Evolutionary conservation across 75 land plant genomes (phyloP).

Genomic region (Larix kaempferi): DNA sequence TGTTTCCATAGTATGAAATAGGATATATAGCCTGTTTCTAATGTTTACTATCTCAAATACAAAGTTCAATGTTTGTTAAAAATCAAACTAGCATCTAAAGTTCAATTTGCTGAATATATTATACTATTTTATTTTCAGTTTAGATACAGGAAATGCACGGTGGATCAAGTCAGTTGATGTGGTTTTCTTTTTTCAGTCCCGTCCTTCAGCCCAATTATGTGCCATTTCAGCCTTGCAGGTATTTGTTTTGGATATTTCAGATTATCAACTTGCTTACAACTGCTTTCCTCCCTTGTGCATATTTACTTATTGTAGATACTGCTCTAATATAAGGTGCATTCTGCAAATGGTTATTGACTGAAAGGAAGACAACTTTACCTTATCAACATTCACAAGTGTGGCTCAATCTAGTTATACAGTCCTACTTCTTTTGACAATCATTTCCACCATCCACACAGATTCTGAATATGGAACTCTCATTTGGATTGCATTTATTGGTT

Average conservation of each 20-base stretch:
- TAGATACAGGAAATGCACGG: not conserved
- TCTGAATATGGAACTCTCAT: not conserved
- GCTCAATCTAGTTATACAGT: not conserved
- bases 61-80: not conserved
- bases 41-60: not conserved
- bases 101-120: not conserved
- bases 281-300: not conserved
- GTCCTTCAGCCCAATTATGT: not conserved
- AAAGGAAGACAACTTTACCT: not conserved
- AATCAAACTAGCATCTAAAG: not conserved
- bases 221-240: not conserved
- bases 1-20: not conserved
- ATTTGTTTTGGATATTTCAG: constrained; percentile 1
- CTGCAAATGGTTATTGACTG: not conserved
- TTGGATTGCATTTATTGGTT: not conserved
- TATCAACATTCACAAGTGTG: not conserved
- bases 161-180: constrained; percentile 1
- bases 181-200: constrained; percentile 5
- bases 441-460: not conserved
- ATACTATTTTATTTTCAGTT: not conserved
- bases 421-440: not conserved
- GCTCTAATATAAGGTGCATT: not conserved
- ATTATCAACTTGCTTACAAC: not conserved
- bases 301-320: not conserved
- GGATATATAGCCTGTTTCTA: not conserved